Base-by-base conservation (phyloP, 495 filamentous ascomycete species). In the Letharia columbiana region DNA sequence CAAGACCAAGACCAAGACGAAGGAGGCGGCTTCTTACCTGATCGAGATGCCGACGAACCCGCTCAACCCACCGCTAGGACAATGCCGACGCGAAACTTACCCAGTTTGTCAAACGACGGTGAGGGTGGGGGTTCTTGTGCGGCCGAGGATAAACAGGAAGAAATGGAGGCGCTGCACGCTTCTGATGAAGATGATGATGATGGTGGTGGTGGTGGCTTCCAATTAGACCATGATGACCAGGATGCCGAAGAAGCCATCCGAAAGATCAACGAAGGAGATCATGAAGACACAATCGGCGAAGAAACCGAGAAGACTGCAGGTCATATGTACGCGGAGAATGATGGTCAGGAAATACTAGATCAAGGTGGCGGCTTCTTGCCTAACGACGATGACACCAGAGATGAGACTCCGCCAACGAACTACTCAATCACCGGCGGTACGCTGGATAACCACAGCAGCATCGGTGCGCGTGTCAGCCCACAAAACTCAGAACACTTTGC, bases 1-100 rank as follows among this genome's bases (percentile, higher is more conserved):
- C 63, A 68, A 61, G 70, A 49, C 42, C 69, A 70, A 17, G 73
- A 71, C 56, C 74, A 77, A 0, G 64, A 69, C 15, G 63, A 60
- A 15, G 61, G 60, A 52, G 70, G 70, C 17, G 68, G 68, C 5
- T 71, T 71, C 49, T 31, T 71, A 17, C 67, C 67, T 33, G 67
- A 67, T 54, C 58, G 65, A 47, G 64, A 62, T 37, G 39, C 40
- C 23, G 44, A 42, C 11, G 62, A 33, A 12, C 33, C 47, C 20
- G 59, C 66, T 33, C 64, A 74, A 57, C 67, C 69, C 18, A 72
- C 69, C 17, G 54, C 66, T 18, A 57, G 3, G 33, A 10, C 54
- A 57, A 37, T 37, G 6, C 31, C 54, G 54, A 57, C 17, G 17
- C 54, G 33, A 35, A 17, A n/a, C 0, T 4, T 57, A 20, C 4